Evolutionary conservation across 495 filamentous ascomycete species (phyloP).

Genomic region (Penicillium canescens): DNA sequence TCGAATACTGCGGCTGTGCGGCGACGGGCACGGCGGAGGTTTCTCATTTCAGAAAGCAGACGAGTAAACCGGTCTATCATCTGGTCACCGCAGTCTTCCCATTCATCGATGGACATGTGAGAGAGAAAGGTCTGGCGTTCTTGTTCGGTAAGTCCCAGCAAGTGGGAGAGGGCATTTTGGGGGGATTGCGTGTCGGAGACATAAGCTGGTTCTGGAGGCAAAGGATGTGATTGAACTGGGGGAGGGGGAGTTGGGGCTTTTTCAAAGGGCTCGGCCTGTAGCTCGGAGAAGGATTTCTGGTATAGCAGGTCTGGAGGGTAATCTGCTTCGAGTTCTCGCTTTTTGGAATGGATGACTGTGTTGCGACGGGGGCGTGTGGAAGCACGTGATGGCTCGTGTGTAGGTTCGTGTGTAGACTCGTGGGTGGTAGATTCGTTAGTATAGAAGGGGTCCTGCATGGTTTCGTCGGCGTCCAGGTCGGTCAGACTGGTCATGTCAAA

Average conservation of each 20-base stretch:
- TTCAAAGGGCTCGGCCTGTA: conserved; percentile 49
- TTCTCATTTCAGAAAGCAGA: conserved; percentile 63
- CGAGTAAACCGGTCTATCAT: conserved; percentile 68
- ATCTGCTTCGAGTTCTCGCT: conserved; percentile 40
- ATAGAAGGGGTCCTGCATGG: conserved; percentile 36
- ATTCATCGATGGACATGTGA: conserved; percentile 65
- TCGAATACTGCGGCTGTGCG: conserved; percentile 66
- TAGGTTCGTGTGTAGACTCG: background rate
- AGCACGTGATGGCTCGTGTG: background rate
- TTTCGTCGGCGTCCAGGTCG: conserved; percentile 33
- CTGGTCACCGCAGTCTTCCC: conserved; percentile 83
- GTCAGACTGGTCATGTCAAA: conserved; percentile 41
- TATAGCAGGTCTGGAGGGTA: conserved; percentile 43
- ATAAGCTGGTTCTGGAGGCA: conserved; percentile 15
- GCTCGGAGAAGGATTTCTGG: conserved; percentile 42
- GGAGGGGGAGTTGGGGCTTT: conserved; percentile 29
- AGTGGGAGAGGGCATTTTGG: conserved; percentile 30
- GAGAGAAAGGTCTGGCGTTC: conserved; percentile 64
- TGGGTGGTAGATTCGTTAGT: conserved; percentile 12
- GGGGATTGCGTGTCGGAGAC: conserved; percentile 13
- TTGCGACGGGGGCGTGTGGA: conserved; percentile 14
- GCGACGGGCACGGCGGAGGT: conserved; percentile 64
- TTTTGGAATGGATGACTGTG: conserved; percentile 29
- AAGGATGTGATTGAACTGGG: conserved; percentile 20
- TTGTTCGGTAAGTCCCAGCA: conserved; percentile 29